Base-by-base conservation (phyloP, 306 rosid genomes). In the Inga oerstediana region DNA sequence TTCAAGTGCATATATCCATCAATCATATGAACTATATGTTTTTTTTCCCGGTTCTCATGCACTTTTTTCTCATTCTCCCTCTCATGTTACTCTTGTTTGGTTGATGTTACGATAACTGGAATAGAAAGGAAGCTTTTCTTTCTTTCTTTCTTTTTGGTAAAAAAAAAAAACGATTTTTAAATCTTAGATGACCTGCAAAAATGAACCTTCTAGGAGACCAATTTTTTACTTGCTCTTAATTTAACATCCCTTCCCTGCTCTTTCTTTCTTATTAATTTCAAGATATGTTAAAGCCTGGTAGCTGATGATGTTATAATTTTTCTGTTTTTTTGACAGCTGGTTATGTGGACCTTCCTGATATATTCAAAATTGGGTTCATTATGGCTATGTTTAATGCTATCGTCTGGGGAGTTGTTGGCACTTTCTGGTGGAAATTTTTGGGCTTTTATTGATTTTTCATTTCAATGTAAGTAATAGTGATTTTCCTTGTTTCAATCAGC, bases 351-450 rank as follows among this genome's bases (percentile, higher is more conserved):
- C 97, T 96, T 79, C 94, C 97, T 4, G 95, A 94, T 67, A 87
- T 96, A 54, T 92, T 96, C 89, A 92, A 85, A 85, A 41, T 85
- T 2, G 99, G 98, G 19, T 88, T 96, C 30, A 74, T 85, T 79
- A 92, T 94, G 97, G 93, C 98, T 8, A 44, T 87, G 22, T 30
- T 96, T 62, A 96, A 96, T 75, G 93, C 91, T 41, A 62, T 75
- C 87, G 89, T 94, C 81, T 96, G 97, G 99, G 91, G 74, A 32
- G 84, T 85, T 14, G 94, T 89, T 72, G 99, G 98, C 79, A 68
- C 87, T 70, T 46, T 92, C 52, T 96, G 99, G 99, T 96, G 99
- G 98, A 96, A 92, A 86, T 83, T 96, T 89, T 87, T 92, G 83
- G 98, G 98, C 52, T 84, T 94, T 72, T 96, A 90, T 78, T 96